phyloP scores from a whole-genome alignment of 768 basidiomycete genomes.

The Pisolithus tinctorius region DNA sequence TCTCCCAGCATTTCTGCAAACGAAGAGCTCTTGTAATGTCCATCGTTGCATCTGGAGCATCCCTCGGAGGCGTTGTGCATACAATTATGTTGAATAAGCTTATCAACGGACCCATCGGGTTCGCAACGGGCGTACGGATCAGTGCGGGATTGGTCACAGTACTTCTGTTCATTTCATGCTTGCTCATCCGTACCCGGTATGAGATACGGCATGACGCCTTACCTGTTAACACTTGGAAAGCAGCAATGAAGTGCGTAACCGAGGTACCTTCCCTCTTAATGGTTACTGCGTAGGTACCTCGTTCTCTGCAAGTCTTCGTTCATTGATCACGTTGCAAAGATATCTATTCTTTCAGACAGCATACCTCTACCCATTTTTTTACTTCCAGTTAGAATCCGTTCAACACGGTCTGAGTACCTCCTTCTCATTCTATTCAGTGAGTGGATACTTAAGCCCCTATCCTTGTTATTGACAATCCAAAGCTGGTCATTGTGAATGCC shows the following conservation, averaged over 20 bases:
- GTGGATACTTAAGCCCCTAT: not conserved
- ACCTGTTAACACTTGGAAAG: constrained; percentile 11
- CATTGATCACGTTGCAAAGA: constrained; percentile 3
- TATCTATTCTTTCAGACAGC: constrained; percentile 30
- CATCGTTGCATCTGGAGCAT: constrained; percentile 39
- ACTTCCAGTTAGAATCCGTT: constrained; percentile 50
- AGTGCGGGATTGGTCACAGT: constrained; percentile 34
- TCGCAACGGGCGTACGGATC: constrained; percentile 32
- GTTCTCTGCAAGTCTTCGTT: not conserved
- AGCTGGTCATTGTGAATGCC: constrained; percentile 50
- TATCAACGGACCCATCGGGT: constrained; percentile 37
- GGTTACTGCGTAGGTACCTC: constrained; percentile 14
- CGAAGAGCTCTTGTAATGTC: constrained; percentile 39
- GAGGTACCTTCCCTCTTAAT: constrained; percentile 20
- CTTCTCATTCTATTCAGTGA: constrained; percentile 52
- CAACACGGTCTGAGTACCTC: constrained; percentile 37
- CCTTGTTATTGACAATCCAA: not conserved
- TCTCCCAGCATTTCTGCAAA: constrained; percentile 40
- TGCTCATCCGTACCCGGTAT: constrained; percentile 31
- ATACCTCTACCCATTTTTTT: constrained; percentile 47
- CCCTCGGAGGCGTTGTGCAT: constrained; percentile 49
- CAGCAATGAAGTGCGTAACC: constrained; percentile 15
- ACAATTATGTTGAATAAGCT: constrained; percentile 55
- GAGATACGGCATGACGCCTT: not conserved
- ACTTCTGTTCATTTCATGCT: constrained; percentile 32